These are phyloP conservation scores for Falciphora oryzae DNA, from an alignment of 2,329 filamentous ascomycete species.

Conservation along the genomic window DNA sequence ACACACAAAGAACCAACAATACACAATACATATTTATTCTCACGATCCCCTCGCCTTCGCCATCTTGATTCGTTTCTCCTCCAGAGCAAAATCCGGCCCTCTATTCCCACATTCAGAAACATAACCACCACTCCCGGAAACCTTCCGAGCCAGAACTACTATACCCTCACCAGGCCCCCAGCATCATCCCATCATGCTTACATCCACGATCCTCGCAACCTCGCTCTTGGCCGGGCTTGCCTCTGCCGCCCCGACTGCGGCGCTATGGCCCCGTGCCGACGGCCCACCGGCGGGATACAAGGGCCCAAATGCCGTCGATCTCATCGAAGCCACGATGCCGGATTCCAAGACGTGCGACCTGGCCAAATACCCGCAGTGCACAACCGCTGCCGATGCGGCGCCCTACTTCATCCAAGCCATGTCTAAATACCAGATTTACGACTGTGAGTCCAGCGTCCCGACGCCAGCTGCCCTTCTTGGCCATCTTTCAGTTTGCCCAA, in stretches of 20 bases:
- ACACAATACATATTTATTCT: not conserved
- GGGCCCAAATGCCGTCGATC: constrained; percentile 24
- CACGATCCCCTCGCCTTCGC: not conserved
- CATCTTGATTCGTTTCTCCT: not conserved
- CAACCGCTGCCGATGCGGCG: constrained; percentile 57
- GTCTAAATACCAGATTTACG: constrained; percentile 47
- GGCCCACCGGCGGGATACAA: not conserved
- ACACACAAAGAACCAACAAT: not conserved
- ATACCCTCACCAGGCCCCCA: not conserved
- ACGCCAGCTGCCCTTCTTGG: no score
- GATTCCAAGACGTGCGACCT: constrained; percentile 46
- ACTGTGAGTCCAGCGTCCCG: constrained; percentile 9
- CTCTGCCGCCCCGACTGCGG: not conserved
- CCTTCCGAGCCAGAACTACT: not conserved
- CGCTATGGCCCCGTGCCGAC: not conserved
- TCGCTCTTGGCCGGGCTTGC: constrained; percentile 4
- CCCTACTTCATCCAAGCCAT: constrained; percentile 52
- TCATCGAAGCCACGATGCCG: constrained; percentile 52
- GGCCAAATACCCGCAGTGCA: constrained; percentile 50
- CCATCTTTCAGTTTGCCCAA: not conserved
- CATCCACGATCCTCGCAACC: not conserved
- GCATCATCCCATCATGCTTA: not conserved
- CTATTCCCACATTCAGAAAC: not conserved
- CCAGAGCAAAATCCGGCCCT: not conserved
- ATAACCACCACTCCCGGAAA: not conserved